Evolutionary conservation across 106 monocot species (phyloP).

Genomic region (Allium fistulosum): DNA sequence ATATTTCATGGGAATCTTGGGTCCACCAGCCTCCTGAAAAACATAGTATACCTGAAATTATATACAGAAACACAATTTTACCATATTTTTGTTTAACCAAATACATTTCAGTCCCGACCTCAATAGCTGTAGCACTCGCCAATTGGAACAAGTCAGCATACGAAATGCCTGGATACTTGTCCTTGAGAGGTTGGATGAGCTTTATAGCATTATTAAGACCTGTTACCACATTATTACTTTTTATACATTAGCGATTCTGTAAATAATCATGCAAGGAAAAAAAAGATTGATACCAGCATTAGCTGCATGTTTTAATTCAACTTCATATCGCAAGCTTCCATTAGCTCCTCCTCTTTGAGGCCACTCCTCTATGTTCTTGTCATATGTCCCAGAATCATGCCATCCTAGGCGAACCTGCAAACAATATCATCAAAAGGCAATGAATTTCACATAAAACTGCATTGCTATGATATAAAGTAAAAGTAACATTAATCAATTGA

Average conservation of each 20-base stretch:
- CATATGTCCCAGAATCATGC: slow-evolving; percentile 98
- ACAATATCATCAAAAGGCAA: neutral
- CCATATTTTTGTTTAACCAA: neutral
- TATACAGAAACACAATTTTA: neutral
- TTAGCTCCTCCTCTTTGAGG: slow-evolving; percentile 91
- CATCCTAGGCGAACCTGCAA: slow-evolving; percentile 84
- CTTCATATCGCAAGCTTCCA: slow-evolving; percentile 89
- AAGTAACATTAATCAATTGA: no score
- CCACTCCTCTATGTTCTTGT: slow-evolving; percentile 91
- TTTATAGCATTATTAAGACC: slow-evolving; percentile 93
- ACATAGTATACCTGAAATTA: neutral
- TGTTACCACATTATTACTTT: slow-evolving; percentile 20
- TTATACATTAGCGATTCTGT: neutral
- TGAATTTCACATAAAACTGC: no score
- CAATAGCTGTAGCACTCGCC: slow-evolving; percentile 94
- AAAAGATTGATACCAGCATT: slow-evolving; percentile 60
- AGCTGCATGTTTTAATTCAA: slow-evolving; percentile 84
- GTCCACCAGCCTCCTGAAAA: slow-evolving; percentile 67
- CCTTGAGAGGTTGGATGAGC: slow-evolving; percentile 89
- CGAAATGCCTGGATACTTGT: slow-evolving; percentile 78
- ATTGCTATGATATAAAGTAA: no score
- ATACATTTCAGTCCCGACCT: slow-evolving; percentile 31
- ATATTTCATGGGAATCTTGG: slow-evolving; percentile 80
- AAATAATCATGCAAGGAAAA: neutral
- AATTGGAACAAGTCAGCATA: slow-evolving; percentile 97